These are phyloP conservation scores for Quercus phellos DNA, from an alignment of 331 rosid genomes.

Conservation along the genomic window DNA sequence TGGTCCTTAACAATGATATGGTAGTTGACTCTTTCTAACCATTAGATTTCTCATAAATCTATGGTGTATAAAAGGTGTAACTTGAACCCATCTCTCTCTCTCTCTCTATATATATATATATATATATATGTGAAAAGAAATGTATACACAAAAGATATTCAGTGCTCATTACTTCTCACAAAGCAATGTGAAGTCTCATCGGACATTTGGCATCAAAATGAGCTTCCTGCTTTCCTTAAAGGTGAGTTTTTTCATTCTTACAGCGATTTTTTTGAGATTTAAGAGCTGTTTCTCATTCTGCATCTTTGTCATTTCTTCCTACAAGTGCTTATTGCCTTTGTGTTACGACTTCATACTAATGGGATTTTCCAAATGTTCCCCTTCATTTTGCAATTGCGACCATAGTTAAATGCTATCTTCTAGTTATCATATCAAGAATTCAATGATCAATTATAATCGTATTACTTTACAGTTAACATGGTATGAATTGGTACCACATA, in stretches of 20 bases:
- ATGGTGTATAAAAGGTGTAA: too few relatives aligned
- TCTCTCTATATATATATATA: conserved; percentile 24
- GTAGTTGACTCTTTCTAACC: too few relatives aligned
- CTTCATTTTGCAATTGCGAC: background rate
- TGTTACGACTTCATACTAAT: background rate
- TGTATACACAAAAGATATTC: too few relatives aligned
- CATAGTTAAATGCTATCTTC: conserved; percentile 10
- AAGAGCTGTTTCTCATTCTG: background rate
- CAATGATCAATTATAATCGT: too few relatives aligned
- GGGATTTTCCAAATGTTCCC: conserved; percentile 19
- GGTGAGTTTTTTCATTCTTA: conserved; percentile 6
- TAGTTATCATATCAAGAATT: too few relatives aligned
- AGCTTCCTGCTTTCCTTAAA: background rate
- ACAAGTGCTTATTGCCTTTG: background rate
- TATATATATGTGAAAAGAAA: background rate
- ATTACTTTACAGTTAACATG: background rate
- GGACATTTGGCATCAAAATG: conserved; percentile 5
- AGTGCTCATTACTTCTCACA: too few relatives aligned
- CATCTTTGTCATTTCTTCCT: background rate
- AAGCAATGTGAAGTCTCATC: too few relatives aligned
- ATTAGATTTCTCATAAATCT: too few relatives aligned
- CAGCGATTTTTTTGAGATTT: background rate
- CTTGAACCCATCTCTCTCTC: too few relatives aligned
- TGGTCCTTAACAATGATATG: too few relatives aligned
- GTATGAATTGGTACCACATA: background rate